Evolutionary conservation across 2,329 filamentous ascomycete genomes (phyloP).

Genomic region (Aspergillus candidus): DNA sequence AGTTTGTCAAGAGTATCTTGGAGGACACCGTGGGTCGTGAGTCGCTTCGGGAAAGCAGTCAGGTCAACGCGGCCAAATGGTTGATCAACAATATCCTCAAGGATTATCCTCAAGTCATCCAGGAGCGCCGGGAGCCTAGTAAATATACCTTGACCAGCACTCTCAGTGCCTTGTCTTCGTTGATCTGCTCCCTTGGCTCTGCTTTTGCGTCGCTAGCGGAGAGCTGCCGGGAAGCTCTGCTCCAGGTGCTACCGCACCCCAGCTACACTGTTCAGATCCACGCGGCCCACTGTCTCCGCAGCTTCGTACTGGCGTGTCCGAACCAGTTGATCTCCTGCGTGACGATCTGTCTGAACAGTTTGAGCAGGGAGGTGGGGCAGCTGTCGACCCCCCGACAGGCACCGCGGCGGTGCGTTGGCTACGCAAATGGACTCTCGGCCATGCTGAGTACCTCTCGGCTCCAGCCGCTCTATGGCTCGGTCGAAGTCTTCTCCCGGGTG

Average conservation of each 20-base stretch:
- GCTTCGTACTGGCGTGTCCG: slow-evolving; percentile 82
- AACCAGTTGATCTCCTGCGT: slow-evolving; percentile 86
- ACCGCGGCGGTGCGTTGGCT: slow-evolving; percentile 77
- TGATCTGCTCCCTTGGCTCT: slow-evolving; percentile 75
- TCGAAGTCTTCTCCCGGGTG: slow-evolving; percentile 90
- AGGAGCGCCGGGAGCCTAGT: slow-evolving; percentile 79
- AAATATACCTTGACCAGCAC: slow-evolving; percentile 79
- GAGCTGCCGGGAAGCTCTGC: slow-evolving; percentile 72
- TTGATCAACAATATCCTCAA: slow-evolving; percentile 85
- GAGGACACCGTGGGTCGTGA: slow-evolving; percentile 75
- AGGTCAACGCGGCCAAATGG: slow-evolving; percentile 71
- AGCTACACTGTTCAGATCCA: slow-evolving; percentile 95
- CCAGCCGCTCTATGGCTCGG: slow-evolving; percentile 86
- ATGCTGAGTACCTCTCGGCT: slow-evolving; percentile 82
- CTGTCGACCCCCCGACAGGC: slow-evolving; percentile 70
- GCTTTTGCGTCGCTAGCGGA: slow-evolving; percentile 76
- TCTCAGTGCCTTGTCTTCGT: slow-evolving; percentile 69
- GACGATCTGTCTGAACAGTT: slow-evolving; percentile 93
- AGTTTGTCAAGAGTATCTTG: slow-evolving; percentile 75
- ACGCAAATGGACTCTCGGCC: slow-evolving; percentile 84
- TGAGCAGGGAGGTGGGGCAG: slow-evolving; percentile 76
- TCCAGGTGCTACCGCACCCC: slow-evolving; percentile 88
- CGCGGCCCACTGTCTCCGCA: slow-evolving; percentile 76
- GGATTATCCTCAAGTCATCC: slow-evolving; percentile 84
- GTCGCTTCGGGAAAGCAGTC: slow-evolving; percentile 83